These are phyloP conservation scores for Dalechampia spathulata DNA, from an alignment of 441 rosid species.

Conservation along the genomic window DNA sequence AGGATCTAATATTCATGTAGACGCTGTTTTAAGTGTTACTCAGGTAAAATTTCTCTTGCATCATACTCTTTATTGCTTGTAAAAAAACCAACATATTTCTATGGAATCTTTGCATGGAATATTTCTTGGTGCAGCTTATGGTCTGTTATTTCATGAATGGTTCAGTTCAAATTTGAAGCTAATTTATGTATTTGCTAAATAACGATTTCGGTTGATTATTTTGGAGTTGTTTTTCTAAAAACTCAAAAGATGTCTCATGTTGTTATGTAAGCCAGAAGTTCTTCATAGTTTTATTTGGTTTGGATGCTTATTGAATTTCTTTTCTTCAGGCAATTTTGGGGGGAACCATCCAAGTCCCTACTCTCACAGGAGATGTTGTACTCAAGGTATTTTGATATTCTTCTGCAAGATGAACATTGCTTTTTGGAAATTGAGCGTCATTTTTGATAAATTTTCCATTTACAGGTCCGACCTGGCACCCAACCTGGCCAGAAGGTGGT, in stretches of 20 bases:
- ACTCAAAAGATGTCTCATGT: not conserved
- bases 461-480: constrained; percentile 91
- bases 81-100: not conserved
- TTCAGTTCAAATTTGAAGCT: not conserved
- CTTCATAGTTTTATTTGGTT: not conserved
- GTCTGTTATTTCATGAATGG: not conserved
- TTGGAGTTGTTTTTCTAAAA: not conserved
- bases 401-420: constrained; percentile 1
- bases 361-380: constrained; percentile 93
- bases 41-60: constrained; percentile 47
- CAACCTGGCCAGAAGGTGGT: constrained; percentile 99
- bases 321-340: constrained; percentile 86
- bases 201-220: not conserved
- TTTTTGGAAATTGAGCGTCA: not conserved
- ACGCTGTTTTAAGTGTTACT: constrained; percentile 67
- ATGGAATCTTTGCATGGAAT: not conserved
- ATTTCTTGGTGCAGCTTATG: constrained; percentile 1
- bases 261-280: not conserved
- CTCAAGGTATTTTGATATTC: constrained; percentile 56
- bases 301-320: constrained; percentile 4
- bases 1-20: constrained; percentile 87
- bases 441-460: constrained; percentile 7
- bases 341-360: constrained; percentile 96
- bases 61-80: not conserved
- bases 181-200: not conserved